Conservation (phyloP, 345 rosid species). For the Passiflora organensis region DNA sequence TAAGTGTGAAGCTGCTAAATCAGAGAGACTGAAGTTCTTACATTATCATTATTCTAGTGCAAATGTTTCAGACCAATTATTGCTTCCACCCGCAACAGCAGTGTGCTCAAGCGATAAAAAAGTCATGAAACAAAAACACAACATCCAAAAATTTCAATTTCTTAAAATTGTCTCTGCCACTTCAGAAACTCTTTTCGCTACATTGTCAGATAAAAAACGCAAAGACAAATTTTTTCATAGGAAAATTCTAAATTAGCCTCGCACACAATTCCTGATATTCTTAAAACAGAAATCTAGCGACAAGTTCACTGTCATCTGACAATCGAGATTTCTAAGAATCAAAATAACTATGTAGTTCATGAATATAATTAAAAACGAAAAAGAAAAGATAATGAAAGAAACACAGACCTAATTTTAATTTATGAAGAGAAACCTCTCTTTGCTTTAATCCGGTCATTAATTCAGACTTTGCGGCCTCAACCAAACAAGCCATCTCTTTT, state of each 20-base stretch:
- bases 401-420: conserved; percentile 46
- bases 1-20: background rate
- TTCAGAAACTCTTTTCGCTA: background rate
- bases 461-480: conserved; percentile 48
- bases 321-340: too few relatives aligned
- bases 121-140: too few relatives aligned
- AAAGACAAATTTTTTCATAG: too few relatives aligned
- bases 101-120: too few relatives aligned
- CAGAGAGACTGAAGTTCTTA: background rate
- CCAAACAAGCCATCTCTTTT: conserved; percentile 38
- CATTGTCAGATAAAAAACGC: too few relatives aligned
- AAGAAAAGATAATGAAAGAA: background rate
- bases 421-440: conserved; percentile 43
- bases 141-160: too few relatives aligned
- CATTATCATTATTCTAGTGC: background rate
- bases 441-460: conserved; percentile 52
- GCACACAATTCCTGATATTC: background rate
- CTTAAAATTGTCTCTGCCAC: too few relatives aligned
- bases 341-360: too few relatives aligned
- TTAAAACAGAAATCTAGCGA: too few relatives aligned
- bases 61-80: too few relatives aligned
- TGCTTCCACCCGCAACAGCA: too few relatives aligned
- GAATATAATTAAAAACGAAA: background rate
- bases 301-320: too few relatives aligned
- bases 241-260: background rate